phyloP scores from a whole-genome alignment of 805 yeast species.

The Sugiyamaella lignohabitans region DNA sequence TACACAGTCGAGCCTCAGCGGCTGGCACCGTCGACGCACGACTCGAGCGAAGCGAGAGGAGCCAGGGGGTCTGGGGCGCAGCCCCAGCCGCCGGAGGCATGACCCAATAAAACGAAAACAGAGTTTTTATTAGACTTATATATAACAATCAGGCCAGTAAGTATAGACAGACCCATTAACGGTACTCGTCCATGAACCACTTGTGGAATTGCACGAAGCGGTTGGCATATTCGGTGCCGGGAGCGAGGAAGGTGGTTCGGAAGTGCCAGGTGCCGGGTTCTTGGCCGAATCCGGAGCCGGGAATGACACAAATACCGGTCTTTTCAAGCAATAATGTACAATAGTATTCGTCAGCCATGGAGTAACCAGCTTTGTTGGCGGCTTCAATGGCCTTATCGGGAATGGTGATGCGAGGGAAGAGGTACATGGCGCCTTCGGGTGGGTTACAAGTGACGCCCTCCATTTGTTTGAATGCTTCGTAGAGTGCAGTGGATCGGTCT shows the following conservation, averaged over 20 bases:
- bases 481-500: conserved; percentile 57
- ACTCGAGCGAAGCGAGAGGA: too few relatives aligned
- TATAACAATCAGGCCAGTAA: too few relatives aligned
- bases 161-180: conserved; percentile 12
- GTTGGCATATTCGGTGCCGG: conserved; percentile 84
- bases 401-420: conserved; percentile 74
- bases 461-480: conserved; percentile 65
- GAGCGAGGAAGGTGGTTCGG: conserved; percentile 95
- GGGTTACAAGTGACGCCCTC: conserved; percentile 79
- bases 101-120: too few relatives aligned
- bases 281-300: conserved; percentile 97
- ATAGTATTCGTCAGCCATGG: conserved; percentile 80
- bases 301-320: conserved; percentile 96
- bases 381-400: conserved; percentile 55
- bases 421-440: conserved; percentile 97
- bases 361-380: conserved; percentile 49
- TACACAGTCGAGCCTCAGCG: too few relatives aligned
- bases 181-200: conserved; percentile 54
- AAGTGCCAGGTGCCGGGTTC: conserved; percentile 82
- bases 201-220: conserved; percentile 75
- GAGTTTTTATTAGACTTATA: too few relatives aligned
- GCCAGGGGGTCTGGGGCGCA: too few relatives aligned
- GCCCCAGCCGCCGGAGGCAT: too few relatives aligned
- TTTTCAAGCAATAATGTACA: conserved; percentile 74
- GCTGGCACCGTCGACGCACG: too few relatives aligned